These are phyloP conservation scores for Dictyostelium intermedium DNA, from an alignment of 78 protist species.

Conservation along the genomic window DNA sequence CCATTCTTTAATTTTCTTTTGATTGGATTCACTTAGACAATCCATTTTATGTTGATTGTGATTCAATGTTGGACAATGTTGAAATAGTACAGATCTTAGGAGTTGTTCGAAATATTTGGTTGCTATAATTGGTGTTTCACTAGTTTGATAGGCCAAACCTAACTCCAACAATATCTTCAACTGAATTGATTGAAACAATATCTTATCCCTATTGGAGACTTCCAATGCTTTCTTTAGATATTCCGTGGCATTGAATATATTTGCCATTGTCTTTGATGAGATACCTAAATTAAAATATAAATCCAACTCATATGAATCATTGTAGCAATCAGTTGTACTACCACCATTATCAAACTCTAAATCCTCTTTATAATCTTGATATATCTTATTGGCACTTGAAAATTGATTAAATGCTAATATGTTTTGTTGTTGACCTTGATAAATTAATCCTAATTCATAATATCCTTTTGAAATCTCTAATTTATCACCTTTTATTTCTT, in stretches of 20 bases:
- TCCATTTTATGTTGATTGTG: constrained; percentile 10
- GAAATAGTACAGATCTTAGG: constrained; percentile 1
- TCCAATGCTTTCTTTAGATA: constrained; percentile 67
- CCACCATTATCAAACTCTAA: constrained; percentile 22
- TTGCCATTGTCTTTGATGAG: constrained; percentile 55
- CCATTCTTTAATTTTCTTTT: constrained; percentile 34
- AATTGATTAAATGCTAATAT: constrained; percentile 43
- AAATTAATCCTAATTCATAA: constrained; percentile 50
- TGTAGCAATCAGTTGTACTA: not conserved
- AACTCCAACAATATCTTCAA: constrained; percentile 27
- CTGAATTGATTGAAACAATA: not conserved
- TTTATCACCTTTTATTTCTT: constrained; percentile 41
- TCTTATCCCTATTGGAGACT: not conserved
- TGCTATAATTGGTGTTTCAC: constrained; percentile 56
- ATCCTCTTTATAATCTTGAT: constrained; percentile 68
- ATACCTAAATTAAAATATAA: constrained; percentile 52
- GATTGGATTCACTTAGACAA: not conserved
- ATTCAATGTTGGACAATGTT: not conserved
- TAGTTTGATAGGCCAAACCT: constrained; percentile 37
- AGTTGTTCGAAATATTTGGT: constrained; percentile 47
- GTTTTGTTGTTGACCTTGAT: constrained; percentile 46
- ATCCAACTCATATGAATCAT: constrained; percentile 27
- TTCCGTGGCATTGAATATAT: constrained; percentile 68
- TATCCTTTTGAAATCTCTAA: constrained; percentile 51
- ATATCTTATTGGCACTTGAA: constrained; percentile 37